Conservation (phyloP, 257 asterid species). For the Rhazya stricta region DNA sequence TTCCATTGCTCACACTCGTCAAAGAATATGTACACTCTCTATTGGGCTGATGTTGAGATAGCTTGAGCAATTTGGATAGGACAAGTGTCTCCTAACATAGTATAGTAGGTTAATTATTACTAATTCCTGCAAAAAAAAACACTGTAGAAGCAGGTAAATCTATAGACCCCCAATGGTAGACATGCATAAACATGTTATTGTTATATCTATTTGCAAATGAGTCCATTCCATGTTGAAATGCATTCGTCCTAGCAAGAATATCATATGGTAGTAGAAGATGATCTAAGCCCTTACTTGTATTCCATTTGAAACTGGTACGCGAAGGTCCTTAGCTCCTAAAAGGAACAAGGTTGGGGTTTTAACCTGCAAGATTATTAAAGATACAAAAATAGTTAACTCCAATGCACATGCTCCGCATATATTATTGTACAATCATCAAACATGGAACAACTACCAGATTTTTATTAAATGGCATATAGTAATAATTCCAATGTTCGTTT, state of each 20-base stretch:
- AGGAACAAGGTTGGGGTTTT: conserved; percentile 78
- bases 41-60: neutral
- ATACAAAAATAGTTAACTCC: neutral
- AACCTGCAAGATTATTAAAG: conserved; percentile 48
- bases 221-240: neutral
- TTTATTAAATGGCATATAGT: neutral
- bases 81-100: neutral
- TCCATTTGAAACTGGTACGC: conserved; percentile 80
- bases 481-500: neutral
- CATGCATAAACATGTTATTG: neutral
- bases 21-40: neutral
- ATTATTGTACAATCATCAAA: neutral
- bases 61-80: neutral
- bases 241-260: neutral
- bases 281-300: conserved; percentile 54
- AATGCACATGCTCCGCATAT: neutral
- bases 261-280: neutral
- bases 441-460: neutral
- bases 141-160: neutral
- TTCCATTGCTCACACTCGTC: neutral
- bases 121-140: neutral
- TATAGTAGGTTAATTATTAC: neutral
- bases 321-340: conserved; percentile 86
- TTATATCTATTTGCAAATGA: neutral
- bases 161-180: neutral